phyloP scores from a whole-genome alignment of 768 basidiomycete genomes.

The Hypholoma sublateritium region DNA sequence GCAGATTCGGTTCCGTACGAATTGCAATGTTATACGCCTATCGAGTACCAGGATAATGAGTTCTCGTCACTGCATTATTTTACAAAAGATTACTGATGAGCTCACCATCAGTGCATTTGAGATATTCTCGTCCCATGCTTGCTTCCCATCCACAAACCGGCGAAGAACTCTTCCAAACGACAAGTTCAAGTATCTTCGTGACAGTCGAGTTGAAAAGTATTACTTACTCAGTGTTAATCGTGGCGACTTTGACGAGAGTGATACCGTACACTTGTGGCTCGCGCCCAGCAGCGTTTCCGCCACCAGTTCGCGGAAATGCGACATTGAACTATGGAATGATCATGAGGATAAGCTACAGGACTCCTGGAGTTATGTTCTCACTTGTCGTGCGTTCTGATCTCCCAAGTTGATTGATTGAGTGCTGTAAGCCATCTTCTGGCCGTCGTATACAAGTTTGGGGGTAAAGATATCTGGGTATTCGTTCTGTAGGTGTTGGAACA shows the following conservation, averaged over 20 bases:
- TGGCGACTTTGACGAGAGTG: conserved; percentile 52
- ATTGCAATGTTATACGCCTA: conserved; percentile 76
- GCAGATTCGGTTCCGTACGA: conserved; percentile 69
- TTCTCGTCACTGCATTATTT: background rate
- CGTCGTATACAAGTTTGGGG: conserved; percentile 74
- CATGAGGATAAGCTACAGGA: background rate
- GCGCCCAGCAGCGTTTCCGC: conserved; percentile 37
- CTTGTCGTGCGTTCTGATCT: conserved; percentile 47
- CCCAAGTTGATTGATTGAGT: conserved; percentile 59
- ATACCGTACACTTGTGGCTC: conserved; percentile 66
- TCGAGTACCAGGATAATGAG: background rate
- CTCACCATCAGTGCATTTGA: conserved; percentile 55
- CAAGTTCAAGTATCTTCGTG: background rate
- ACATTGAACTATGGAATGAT: conserved; percentile 57
- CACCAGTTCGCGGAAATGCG: conserved; percentile 37
- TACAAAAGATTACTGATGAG: background rate
- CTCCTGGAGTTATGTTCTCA: conserved; percentile 14
- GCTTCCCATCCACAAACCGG: conserved; percentile 57
- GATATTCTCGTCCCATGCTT: conserved; percentile 62
- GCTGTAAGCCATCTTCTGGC: conserved; percentile 72
- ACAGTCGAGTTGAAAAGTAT: too few species aligned
- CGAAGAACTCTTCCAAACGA: conserved; percentile 46
- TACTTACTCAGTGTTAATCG: conserved; percentile 31
- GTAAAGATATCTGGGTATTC: conserved; percentile 66
- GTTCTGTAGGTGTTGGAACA: conserved; percentile 62